Percentiles rank a stretch among this genome's conserved stretches.
Evolutionary conservation across 1,284 basidiomycete species (phyloP).

Genomic region (Tylopilus sp.): DNA sequence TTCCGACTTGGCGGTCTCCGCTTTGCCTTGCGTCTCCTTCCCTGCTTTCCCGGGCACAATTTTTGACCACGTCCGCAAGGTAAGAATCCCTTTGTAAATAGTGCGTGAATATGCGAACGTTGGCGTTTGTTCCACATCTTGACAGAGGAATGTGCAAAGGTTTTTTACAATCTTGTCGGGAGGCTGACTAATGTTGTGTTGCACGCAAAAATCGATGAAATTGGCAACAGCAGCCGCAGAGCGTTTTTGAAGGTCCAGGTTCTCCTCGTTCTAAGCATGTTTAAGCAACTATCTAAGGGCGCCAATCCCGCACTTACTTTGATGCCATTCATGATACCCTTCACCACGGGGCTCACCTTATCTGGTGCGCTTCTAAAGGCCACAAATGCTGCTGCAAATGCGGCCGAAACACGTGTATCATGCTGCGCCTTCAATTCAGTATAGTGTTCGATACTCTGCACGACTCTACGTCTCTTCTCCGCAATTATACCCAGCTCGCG

Average conservation of each 20-base stretch:
- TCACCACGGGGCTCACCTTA: conserved; percentile 95
- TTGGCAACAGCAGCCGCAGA: conserved; percentile 85
- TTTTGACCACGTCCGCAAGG: conserved; percentile 52
- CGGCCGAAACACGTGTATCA: conserved; percentile 85
- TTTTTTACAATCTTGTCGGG: conserved; percentile 97
- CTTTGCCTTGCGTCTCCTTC: conserved; percentile 49
- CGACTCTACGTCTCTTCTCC: conserved; percentile 74
- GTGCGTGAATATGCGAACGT: conserved; percentile 73
- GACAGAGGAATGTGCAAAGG: conserved; percentile 94
- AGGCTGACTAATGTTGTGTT: conserved; percentile 57
- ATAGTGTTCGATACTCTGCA: conserved; percentile 80
- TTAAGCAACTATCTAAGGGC: conserved; percentile 7
- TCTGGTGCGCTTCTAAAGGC: conserved; percentile 80
- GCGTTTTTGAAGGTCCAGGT: conserved; percentile 84
- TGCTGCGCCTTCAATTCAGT: conserved; percentile 81
- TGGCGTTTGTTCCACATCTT: conserved; percentile 86
- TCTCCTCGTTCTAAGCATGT: conserved; percentile 76
- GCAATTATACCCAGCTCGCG: conserved; percentile 70
- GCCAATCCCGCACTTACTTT: conserved; percentile 56
- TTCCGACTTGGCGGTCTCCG: conserved; percentile 41
- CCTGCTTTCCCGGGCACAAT: conserved; percentile 34
- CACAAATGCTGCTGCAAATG: conserved; percentile 89
- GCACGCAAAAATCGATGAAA: conserved; percentile 84
- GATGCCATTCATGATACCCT: conserved; percentile 97
- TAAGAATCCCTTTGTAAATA: conserved; percentile 71